A percentile compares a stretch with the other conserved stretches of the same genome.
Evolutionary conservation across 139 green algal genomes (phyloP).

Genomic region (Nannochloris sp.): DNA sequence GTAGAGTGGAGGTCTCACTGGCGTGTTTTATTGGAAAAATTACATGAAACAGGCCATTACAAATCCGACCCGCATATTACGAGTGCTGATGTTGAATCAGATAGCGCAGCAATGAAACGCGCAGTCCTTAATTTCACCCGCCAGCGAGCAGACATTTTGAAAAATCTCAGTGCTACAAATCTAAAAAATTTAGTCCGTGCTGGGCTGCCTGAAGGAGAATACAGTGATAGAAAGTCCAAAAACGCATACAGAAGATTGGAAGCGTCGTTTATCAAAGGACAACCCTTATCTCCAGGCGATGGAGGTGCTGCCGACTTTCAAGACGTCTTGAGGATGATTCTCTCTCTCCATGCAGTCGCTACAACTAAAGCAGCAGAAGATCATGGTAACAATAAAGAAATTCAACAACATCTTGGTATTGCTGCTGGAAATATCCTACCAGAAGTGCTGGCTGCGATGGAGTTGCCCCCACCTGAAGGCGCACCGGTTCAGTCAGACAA

Average conservation of each 20-base stretch:
- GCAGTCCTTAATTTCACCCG: slow-evolving; percentile 10
- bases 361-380: background rate
- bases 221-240: background rate
- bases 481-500: too few relatives aligned
- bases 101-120: slow-evolving; percentile 7
- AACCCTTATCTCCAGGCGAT: background rate
- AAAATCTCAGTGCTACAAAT: slow-evolving; percentile 2
- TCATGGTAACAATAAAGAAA: background rate
- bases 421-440: background rate
- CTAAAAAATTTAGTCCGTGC: background rate
- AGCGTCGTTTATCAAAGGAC: slow-evolving; percentile 5
- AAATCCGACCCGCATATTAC: background rate
- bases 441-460: background rate
- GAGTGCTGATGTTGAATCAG: background rate
- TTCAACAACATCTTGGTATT: background rate
- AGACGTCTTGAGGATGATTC: background rate
- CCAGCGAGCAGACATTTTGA: slow-evolving; percentile 7
- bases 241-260: slow-evolving; percentile 7
- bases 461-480: background rate
- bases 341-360: too few relatives aligned
- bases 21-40: background rate
- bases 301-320: slow-evolving; percentile 7
- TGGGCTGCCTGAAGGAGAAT: background rate
- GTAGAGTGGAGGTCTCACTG: too few relatives aligned
- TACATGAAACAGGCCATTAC: background rate